Percentiles rank a stretch among this genome's conserved stretches.
phyloP scores from a whole-genome alignment of 1,284 basidiomycete genomes.

The Rhodotorula sp. region DNA sequence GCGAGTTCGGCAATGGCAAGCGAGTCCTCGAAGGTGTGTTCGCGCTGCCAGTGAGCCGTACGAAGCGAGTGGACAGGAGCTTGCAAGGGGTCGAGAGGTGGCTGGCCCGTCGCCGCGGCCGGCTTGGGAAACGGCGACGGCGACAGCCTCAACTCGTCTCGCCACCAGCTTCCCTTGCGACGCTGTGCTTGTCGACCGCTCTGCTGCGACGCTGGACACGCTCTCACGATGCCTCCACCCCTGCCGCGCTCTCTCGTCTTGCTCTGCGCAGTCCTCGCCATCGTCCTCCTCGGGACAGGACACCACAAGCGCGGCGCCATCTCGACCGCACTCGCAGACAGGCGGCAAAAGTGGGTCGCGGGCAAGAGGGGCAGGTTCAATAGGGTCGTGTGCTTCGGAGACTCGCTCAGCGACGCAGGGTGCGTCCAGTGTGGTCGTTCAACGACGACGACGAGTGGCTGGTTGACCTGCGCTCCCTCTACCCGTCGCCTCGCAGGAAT shows the following conservation, averaged over 20 bases:
- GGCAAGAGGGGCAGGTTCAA: neutral
- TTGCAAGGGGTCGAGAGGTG: no score
- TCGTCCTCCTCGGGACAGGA: conserved; percentile 4
- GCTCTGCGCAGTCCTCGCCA: neutral
- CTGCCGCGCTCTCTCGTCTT: neutral
- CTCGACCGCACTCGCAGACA: neutral
- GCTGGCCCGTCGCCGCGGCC: no score
- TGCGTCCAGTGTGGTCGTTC: neutral
- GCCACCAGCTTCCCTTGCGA: neutral
- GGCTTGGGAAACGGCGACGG: no score
- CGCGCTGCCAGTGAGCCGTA: no score
- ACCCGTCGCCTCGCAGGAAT: neutral
- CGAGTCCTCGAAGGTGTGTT: no score
- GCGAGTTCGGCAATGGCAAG: no score
- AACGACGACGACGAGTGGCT: no score
- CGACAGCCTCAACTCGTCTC: no score
- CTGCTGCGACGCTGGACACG: neutral
- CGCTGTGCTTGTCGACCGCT: neutral
- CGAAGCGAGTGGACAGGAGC: no score
- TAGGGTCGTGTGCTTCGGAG: conserved; percentile 22
- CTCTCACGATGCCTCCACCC: neutral
- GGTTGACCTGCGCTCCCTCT: neutral
- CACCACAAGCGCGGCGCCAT: conserved; percentile 7
- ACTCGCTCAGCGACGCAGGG: conserved; percentile 25
- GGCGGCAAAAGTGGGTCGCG: neutral